Evolutionary conservation across 805 yeast genomes (phyloP).

Genomic region (Candida nitratophila): DNA sequence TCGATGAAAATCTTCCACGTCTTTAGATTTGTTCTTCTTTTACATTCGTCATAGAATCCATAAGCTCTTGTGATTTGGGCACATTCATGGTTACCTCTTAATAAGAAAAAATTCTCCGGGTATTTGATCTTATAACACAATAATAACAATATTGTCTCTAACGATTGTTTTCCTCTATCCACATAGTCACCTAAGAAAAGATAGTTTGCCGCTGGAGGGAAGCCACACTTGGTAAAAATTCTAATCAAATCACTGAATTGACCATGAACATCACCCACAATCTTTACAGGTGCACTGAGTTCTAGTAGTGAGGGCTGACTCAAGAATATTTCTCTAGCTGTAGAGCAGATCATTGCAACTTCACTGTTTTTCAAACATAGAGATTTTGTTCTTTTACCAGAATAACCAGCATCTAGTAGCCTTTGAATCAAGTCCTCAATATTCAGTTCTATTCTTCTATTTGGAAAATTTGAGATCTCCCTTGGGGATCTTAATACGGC

Average conservation of each 20-base stretch:
- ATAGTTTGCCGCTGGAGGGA: slow-evolving; percentile 92
- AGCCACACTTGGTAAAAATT: slow-evolving; percentile 90
- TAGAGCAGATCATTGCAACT: slow-evolving; percentile 77
- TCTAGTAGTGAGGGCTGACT: slow-evolving; percentile 88
- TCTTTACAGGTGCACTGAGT: slow-evolving; percentile 78
- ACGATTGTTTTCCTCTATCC: slow-evolving; percentile 93
- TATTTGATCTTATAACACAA: slow-evolving; percentile 93
- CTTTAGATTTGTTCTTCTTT: slow-evolving; percentile 84
- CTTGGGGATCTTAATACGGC: not conserved
- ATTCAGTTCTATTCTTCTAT: slow-evolving; percentile 24
- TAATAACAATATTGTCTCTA: slow-evolving; percentile 83
- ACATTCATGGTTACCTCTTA: slow-evolving; percentile 96
- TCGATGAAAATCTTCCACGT: slow-evolving; percentile 93
- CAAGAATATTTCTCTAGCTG: slow-evolving; percentile 82
- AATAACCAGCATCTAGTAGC: slow-evolving; percentile 90
- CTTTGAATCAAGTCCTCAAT: slow-evolving; percentile 88
- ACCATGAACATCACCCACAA: slow-evolving; percentile 94
- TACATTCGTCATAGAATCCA: slow-evolving; percentile 97
- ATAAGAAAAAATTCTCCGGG: slow-evolving; percentile 89
- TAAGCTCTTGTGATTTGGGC: slow-evolving; percentile 95
- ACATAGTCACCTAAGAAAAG: slow-evolving; percentile 94
- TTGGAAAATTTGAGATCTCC: not conserved
- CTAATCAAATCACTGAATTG: slow-evolving; percentile 90
- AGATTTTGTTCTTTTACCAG: slow-evolving; percentile 86
- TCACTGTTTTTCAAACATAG: slow-evolving; percentile 88